These are phyloP conservation scores for Penicillium sp. DNA, from an alignment of 2,329 filamentous ascomycete species.

Conservation along the genomic window DNA sequence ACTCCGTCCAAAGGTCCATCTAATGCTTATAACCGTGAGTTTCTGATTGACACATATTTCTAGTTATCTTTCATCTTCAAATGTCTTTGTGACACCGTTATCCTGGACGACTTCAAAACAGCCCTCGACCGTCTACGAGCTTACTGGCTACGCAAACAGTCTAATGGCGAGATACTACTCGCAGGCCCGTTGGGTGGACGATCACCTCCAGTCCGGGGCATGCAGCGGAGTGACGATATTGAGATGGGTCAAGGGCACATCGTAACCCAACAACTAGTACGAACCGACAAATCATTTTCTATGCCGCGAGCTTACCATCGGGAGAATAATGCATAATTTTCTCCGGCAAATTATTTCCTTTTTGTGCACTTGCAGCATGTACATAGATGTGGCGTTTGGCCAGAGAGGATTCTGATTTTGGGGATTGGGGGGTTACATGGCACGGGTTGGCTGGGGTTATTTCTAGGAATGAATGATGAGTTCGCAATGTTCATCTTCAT, in stretches of 20 bases:
- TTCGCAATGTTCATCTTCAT: too few species aligned
- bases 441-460: too few species aligned
- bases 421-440: too few species aligned
- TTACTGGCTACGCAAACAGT: conserved; percentile 39
- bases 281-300: conserved; percentile 14
- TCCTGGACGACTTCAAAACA: conserved; percentile 72
- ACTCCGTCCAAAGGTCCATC: too few species aligned
- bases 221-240: conserved; percentile 6
- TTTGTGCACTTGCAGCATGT: too few species aligned
- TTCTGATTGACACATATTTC: not conserved
- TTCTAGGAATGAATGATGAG: too few species aligned
- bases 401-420: too few species aligned
- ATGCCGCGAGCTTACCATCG: conserved; percentile 11
- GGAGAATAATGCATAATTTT: not conserved
- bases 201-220: not conserved
- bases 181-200: not conserved
- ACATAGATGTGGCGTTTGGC: too few species aligned
- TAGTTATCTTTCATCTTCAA: conserved; percentile 66
- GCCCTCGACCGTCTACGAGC: conserved; percentile 47
- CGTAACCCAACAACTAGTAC: conserved; percentile 11
- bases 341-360: too few species aligned
- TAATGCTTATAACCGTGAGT: not conserved
- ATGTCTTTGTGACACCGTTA: conserved; percentile 68
- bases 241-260: conserved; percentile 5
- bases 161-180: conserved; percentile 23